phyloP scores from a whole-genome alignment of 2,329 filamentous ascomycete genomes.

The Aspergillus sp. region DNA sequence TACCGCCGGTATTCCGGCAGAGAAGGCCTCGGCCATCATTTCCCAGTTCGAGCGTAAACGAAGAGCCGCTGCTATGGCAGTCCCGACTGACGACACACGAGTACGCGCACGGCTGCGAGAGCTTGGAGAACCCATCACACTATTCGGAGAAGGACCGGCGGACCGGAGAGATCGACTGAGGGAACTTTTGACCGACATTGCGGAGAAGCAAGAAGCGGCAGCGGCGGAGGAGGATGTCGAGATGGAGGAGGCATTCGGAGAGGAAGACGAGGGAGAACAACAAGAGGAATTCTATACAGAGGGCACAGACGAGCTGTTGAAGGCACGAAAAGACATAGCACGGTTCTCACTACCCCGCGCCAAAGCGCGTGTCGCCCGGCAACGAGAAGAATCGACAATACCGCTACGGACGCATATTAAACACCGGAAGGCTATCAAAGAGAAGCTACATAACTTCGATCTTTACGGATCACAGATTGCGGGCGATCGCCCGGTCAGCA shows the following conservation, averaged over 20 bases:
- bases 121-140: slow-evolving; percentile 87
- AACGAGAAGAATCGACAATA: slow-evolving; percentile 78
- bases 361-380: slow-evolving; percentile 71
- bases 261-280: slow-evolving; percentile 64
- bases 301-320: slow-evolving; percentile 70
- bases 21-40: slow-evolving; percentile 81
- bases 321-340: slow-evolving; percentile 76
- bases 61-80: slow-evolving; percentile 81
- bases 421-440: slow-evolving; percentile 85
- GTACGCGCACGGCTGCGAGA: slow-evolving; percentile 80
- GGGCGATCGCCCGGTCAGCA: slow-evolving; percentile 85
- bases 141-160: slow-evolving; percentile 86
- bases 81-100: slow-evolving; percentile 88
- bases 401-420: slow-evolving; percentile 87
- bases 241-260: slow-evolving; percentile 52
- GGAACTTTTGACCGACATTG: slow-evolving; percentile 72
- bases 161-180: slow-evolving; percentile 85
- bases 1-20: slow-evolving; percentile 66
- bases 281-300: slow-evolving; percentile 96
- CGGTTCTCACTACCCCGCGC: slow-evolving; percentile 80
- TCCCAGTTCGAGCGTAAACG: slow-evolving; percentile 90
- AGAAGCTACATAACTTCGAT: slow-evolving; percentile 77
- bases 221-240: slow-evolving; percentile 50
- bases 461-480: slow-evolving; percentile 92
- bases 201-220: slow-evolving; percentile 57